These are phyloP conservation scores for Glycyrrhiza uralensis DNA, from an alignment of 306 rosid genomes.

Conservation along the genomic window DNA sequence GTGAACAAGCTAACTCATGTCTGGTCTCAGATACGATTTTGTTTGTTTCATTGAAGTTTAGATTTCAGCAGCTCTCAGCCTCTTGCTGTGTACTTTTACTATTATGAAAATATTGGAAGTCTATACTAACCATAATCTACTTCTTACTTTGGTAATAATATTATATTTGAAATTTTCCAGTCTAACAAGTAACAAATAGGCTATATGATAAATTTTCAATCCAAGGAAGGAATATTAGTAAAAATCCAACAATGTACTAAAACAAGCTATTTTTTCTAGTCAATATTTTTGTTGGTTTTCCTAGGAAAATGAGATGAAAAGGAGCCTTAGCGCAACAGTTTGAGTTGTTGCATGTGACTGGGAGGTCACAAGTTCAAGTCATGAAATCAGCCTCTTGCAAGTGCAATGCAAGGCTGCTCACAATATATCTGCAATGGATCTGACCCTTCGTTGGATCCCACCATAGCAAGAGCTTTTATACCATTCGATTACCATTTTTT, in stretches of 20 bases:
- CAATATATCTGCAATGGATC: neutral
- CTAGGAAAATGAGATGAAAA: neutral
- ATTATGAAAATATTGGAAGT: conserved; percentile 13
- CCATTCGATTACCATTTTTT: neutral
- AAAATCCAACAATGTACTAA: neutral
- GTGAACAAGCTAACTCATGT: neutral
- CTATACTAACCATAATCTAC: neutral
- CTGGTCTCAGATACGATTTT: neutral
- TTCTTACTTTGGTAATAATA: conserved; percentile 3
- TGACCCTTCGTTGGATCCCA: neutral
- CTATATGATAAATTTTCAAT: neutral
- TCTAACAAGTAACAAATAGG: conserved; percentile 12
- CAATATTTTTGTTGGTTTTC: neutral
- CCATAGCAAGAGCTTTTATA: neutral
- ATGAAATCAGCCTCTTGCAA: neutral
- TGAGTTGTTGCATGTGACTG: neutral
- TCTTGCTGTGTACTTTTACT: conserved; percentile 12
- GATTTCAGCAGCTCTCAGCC: neutral
- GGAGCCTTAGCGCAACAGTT: neutral
- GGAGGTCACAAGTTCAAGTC: neutral
- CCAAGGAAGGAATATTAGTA: neutral
- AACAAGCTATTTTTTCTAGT: conserved; percentile 18
- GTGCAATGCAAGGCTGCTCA: neutral
- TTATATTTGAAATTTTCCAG: conserved; percentile 9
- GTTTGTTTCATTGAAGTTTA: neutral